Base-by-base conservation (phyloP, 108 stramenopile species). In the Skeletonema potamos region DNA sequence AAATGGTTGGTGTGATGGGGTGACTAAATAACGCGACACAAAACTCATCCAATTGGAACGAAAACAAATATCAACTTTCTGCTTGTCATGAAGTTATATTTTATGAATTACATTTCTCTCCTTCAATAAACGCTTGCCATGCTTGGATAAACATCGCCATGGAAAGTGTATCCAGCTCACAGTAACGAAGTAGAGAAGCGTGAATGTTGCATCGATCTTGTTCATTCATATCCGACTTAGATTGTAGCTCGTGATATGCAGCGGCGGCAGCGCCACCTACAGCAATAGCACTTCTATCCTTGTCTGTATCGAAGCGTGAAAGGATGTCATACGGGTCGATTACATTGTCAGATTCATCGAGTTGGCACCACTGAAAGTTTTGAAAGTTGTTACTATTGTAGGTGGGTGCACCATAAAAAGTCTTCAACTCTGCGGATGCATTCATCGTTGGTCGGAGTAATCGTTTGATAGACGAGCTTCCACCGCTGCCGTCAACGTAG, bases 61-160 rank as follows among this genome's bases (percentile, higher is more conserved):
- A n/a, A n/a, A n/a, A n/a, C n/a, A n/a, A n/a, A n/a, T n/a, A n/a
- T n/a, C n/a, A n/a, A 0, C 12, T 2, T 26, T 56, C 11, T 0
- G 0, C 12, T 20, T 27, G 2, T 27, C 3, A 15, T 41, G 39
- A 41, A 41, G 39, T n/a, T 3, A 20, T 30, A 29, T 59, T 1
- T 15, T 18, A 57, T 57, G 9, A 33, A 5, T 33, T 20, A 0
- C 3, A 8, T 7, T 24, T 18, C 33, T 24, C 24, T 63, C n/a
- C 1, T 55, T 27, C 37, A 62, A 74, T 37, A 65, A 85, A 74
- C 11, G 64, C 76, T 56, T 79, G 72, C 84, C 77, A 85, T 15
- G 77, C 84, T 63, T 85, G 84, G 39, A 85, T 58, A 34, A 85
- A 76, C 84, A 85, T 85, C 7, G 60, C 81, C 84, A 85, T 85